These are phyloP conservation scores for Diplotaxis tenuifolia DNA, from an alignment of 345 rosid genomes.

Conservation along the genomic window DNA sequence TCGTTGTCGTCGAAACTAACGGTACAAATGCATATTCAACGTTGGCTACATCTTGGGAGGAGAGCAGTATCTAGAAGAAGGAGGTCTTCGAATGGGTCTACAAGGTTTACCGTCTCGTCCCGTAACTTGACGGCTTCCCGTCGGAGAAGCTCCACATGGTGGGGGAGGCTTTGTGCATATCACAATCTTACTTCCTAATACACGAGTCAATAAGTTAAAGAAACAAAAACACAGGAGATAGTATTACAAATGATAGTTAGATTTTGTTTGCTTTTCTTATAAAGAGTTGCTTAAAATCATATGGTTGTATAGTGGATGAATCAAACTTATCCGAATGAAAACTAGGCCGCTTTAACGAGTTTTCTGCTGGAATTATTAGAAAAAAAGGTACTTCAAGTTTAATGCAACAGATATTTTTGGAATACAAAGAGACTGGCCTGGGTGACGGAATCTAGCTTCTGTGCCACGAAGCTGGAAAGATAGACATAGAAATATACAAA, in stretches of 20 bases:
- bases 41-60: too few species aligned
- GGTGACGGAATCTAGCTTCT: not conserved
- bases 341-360: too few species aligned
- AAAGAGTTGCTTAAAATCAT: too few species aligned
- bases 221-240: too few species aligned
- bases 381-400: too few species aligned
- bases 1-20: too few species aligned
- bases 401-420: not conserved
- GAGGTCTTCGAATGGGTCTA: not conserved
- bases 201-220: not conserved
- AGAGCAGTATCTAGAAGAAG: not conserved
- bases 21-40: too few species aligned
- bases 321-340: too few species aligned
- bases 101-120: not conserved
- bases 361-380: too few species aligned
- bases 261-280: too few species aligned
- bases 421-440: conserved; percentile 17
- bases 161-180: not conserved
- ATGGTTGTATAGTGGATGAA: too few species aligned
- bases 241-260: too few species aligned
- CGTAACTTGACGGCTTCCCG: not conserved
- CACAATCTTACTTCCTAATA: not conserved
- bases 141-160: not conserved
- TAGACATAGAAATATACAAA: not conserved
- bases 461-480: not conserved